Base-by-base conservation (phyloP, 768 basidiomycete species). In the Rhizopogon vinicolor region DNA sequence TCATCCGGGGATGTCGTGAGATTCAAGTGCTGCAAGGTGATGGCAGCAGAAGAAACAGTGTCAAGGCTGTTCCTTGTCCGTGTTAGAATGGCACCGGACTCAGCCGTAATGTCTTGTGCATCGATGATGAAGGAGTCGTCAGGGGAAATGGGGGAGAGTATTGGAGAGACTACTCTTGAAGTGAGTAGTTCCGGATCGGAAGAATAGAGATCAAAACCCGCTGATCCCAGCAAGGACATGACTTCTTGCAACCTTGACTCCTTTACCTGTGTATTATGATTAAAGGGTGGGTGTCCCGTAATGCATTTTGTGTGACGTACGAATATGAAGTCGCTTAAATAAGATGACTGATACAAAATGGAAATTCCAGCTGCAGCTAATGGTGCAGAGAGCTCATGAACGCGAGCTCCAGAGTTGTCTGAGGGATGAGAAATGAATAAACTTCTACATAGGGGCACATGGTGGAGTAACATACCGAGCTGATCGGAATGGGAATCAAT, bases 291-390 rank as follows among this genome's bases (percentile, higher is more conserved):
- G 14, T 43, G 16, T 16, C 3, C 7, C 42, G 3, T 14, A 12
- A 43, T 44, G 8, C n/a, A 39, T 37, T 5, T 16, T 14, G 8
- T 29, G 33, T 40, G 54, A 72, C 85, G 60, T 63, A 90, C 88
- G 60, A 91, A 84, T 55, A 91, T 87, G 65, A 87, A 91, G 68
- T 91, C 89, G 61, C 87, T 85, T 80, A 82, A 84, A 67, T 91
- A 91, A 2, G 88, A 88, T 5, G 87, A 89, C 64, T 89, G 87
- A 67, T 91, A 92, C 13, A 91, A 73, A 48, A 92, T 91, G 33
- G 86, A 88, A 39, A 92, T 89, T 3, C 87, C 87, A 39, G 85
- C 86, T 12, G 82, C 84, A 10, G 88, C 87, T 18, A 92, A 73
- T 33, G 85, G 87, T 14, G 86, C 84, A 19, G 90, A 90, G 33